Evolutionary conservation across 148 eudicot genomes (phyloP).

Genomic region (Silene latifolia): DNA sequence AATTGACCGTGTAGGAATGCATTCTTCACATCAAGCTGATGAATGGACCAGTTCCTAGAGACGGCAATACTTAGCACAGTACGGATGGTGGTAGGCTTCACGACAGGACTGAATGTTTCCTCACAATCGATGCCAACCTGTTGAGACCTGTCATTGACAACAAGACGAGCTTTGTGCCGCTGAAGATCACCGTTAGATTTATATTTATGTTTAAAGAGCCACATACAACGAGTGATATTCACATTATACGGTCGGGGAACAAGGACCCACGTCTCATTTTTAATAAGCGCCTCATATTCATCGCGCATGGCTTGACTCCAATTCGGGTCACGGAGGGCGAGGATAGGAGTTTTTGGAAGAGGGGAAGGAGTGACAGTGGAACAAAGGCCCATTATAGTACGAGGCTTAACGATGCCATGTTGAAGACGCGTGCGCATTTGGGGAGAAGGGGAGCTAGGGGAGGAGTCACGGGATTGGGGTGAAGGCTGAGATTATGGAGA

Average conservation of each 20-base stretch:
- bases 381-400: not conserved
- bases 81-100: not conserved
- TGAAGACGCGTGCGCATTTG: not conserved
- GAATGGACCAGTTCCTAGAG: not conserved
- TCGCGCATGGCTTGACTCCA: not conserved
- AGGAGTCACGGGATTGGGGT: not conserved
- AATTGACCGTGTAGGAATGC: not conserved
- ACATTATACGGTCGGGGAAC: not conserved
- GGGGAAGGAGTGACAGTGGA: not conserved
- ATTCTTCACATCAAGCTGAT: not conserved
- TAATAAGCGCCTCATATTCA: not conserved
- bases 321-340: not conserved
- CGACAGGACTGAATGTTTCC: too few species aligned
- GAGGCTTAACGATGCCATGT: not conserved
- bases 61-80: not conserved
- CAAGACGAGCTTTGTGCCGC: not conserved
- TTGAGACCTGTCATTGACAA: too few species aligned
- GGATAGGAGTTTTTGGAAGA: not conserved
- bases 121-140: too few species aligned
- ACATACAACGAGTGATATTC: too few species aligned
- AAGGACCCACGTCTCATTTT: not conserved
- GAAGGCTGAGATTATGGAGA: too few species aligned
- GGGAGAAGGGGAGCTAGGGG: not conserved
- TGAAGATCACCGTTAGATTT: too few species aligned
- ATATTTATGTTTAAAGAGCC: too few species aligned